These are phyloP conservation scores for Epicoccum sorghinum DNA, from an alignment of 2,329 filamentous ascomycete genomes.

Conservation along the genomic window DNA sequence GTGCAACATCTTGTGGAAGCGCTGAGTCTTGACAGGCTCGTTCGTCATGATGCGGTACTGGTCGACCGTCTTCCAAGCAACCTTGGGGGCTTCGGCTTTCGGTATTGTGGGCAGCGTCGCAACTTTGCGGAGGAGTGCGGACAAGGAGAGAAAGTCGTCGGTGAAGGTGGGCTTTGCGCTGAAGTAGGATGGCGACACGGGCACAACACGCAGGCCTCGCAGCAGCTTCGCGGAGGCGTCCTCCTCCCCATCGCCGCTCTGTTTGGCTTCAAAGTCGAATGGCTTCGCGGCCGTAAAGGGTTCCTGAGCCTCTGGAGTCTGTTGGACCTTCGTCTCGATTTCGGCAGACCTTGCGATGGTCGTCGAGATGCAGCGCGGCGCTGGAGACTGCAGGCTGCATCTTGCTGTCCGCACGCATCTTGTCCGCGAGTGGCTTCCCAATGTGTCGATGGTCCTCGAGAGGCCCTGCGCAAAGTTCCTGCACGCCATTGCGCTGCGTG, in stretches of 20 bases:
- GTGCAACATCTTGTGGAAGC: constrained; percentile 77
- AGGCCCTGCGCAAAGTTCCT: constrained; percentile 40
- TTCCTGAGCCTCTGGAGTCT: constrained; percentile 24
- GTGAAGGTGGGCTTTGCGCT: constrained; percentile 83
- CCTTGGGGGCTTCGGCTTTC: constrained; percentile 69
- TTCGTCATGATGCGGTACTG: constrained; percentile 68
- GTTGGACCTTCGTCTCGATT: constrained; percentile 21
- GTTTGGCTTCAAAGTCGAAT: constrained; percentile 47
- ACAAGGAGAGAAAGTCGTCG: constrained; percentile 78
- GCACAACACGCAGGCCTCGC: constrained; percentile 70
- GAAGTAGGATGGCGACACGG: constrained; percentile 92
- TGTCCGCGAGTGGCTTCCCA: constrained; percentile 27
- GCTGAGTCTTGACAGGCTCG: constrained; percentile 62
- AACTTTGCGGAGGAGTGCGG: constrained; percentile 74
- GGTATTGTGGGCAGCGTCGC: constrained; percentile 73
- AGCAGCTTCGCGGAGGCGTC: constrained; percentile 30
- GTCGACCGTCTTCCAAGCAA: constrained; percentile 79
- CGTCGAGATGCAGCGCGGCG: constrained; percentile 43
- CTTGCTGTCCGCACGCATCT: constrained; percentile 32
- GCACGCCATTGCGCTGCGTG: constrained; percentile 35
- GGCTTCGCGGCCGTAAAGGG: constrained; percentile 52
- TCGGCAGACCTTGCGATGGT: constrained; percentile 35
- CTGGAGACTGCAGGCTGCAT: constrained; percentile 24
- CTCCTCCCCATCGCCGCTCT: constrained; percentile 1
- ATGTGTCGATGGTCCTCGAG: constrained; percentile 32